Evolutionary conservation across 177 flowering plant genomes (phyloP).

Genomic region (Vitis hybrid): DNA sequence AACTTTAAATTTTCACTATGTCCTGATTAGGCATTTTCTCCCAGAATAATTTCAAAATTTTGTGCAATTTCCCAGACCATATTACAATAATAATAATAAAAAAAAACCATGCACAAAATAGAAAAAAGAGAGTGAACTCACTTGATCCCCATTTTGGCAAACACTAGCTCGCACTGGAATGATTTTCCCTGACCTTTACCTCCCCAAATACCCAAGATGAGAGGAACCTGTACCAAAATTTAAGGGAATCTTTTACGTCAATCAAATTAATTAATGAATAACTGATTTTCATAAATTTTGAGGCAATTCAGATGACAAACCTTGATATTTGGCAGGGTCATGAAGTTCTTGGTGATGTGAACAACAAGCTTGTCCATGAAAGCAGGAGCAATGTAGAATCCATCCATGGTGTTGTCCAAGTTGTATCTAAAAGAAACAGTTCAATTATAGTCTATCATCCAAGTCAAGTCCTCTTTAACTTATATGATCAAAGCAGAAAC

Average conservation of each 20-base stretch:
- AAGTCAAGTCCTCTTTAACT: no score
- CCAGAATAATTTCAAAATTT: no score
- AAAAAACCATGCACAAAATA: no score
- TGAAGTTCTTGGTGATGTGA: conserved; percentile 62
- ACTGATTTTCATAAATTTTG: not conserved
- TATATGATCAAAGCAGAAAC: not conserved
- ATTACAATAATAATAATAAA: no score
- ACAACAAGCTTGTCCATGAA: conserved; percentile 70
- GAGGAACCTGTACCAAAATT: conserved; percentile 27
- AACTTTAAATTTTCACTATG: not conserved
- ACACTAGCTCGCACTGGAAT: conserved; percentile 39
- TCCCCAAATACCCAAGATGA: conserved; percentile 38
- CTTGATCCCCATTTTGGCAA: conserved; percentile 40
- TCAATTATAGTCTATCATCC: not conserved
- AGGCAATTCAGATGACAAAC: conserved; percentile 12
- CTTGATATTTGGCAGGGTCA: conserved; percentile 65
- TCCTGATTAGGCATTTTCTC: no score
- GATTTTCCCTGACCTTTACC: conserved; percentile 43
- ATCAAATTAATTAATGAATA: not conserved
- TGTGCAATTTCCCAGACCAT: no score
- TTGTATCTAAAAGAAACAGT: conserved; percentile 18
- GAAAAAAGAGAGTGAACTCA: conserved; percentile 7
- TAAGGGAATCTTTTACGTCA: not conserved
- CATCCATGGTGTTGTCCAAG: conserved; percentile 50
- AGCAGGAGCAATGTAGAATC: conserved; percentile 67